phyloP scores from a whole-genome alignment of 169 alveolate species.

The Eimeria nieschulzi region DNA sequence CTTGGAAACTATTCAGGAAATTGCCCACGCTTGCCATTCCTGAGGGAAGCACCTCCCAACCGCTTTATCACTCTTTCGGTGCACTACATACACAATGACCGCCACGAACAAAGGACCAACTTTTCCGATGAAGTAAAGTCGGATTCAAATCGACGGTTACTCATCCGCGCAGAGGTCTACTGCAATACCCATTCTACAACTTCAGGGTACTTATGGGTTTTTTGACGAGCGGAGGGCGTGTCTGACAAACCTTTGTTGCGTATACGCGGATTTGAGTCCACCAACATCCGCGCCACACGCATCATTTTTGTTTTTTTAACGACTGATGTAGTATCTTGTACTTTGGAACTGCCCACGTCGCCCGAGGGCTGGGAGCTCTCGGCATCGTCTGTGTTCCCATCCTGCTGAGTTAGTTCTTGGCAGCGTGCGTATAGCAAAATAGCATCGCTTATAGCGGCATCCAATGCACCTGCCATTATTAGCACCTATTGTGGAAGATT shows the following conservation, averaged over 20 bases:
- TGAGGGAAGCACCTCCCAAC: neutral
- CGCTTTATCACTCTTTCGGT: neutral
- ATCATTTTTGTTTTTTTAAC: neutral
- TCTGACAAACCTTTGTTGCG: conserved; percentile 13
- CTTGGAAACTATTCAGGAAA: neutral
- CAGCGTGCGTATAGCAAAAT: neutral
- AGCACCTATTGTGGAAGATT: neutral
- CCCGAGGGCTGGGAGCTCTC: neutral
- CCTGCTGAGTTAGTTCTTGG: neutral
- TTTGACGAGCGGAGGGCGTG: too few species aligned
- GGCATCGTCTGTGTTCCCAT: neutral
- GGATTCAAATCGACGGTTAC: too few species aligned
- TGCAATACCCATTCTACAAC: too few species aligned
- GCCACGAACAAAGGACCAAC: too few species aligned
- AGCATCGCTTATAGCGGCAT: neutral
- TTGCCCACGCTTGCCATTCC: conserved; percentile 27
- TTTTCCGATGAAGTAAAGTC: too few species aligned
- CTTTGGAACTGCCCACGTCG: neutral
- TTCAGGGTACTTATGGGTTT: too few species aligned
- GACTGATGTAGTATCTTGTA: neutral
- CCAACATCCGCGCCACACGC: conserved; percentile 4
- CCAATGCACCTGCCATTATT: neutral
- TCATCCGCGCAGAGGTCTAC: too few species aligned
- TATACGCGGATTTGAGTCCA: conserved; percentile 3
- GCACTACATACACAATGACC: too few species aligned